Conservation (phyloP, 2,329 filamentous ascomycete genomes). For the Pseudomassariella vexata region DNA sequence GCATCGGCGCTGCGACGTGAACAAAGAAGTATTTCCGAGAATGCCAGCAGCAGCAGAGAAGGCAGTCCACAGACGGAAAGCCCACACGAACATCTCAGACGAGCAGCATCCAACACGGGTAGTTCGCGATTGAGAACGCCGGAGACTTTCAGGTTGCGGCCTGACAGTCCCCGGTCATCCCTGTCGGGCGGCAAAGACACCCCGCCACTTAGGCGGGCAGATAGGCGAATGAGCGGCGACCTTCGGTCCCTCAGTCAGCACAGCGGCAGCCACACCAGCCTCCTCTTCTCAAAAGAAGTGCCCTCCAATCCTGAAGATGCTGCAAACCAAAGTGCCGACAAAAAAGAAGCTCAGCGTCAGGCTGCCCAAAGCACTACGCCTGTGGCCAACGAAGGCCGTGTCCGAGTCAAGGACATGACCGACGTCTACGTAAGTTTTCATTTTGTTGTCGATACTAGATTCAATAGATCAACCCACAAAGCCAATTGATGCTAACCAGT, state of each 20-base stretch:
- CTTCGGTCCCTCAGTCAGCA: constrained; percentile 62
- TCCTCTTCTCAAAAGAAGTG: constrained; percentile 5
- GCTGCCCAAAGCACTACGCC: constrained; percentile 44
- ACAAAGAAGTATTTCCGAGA: constrained; percentile 35
- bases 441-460: too few species aligned
- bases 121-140: constrained; percentile 46
- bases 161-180: constrained; percentile 57
- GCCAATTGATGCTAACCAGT: constrained; percentile 11
- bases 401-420: constrained; percentile 78
- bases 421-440: constrained; percentile 82
- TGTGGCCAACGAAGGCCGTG: constrained; percentile 81
- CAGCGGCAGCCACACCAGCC: constrained; percentile 22
- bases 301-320: constrained; percentile 4
- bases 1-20: constrained; percentile 13
- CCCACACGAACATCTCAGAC: constrained; percentile 21
- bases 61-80: constrained; percentile 16
- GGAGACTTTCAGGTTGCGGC: constrained; percentile 48
- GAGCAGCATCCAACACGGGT: constrained; percentile 49
- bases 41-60: constrained; percentile 12
- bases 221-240: constrained; percentile 68
- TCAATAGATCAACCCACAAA: constrained; percentile 6
- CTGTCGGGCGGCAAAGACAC: constrained; percentile 47
- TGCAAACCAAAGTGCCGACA: constrained; percentile 13
- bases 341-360: constrained; percentile 20
- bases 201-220: constrained; percentile 60